phyloP scores from a whole-genome alignment of 139 green algal genomes.

The Coccomyxa sp. region DNA sequence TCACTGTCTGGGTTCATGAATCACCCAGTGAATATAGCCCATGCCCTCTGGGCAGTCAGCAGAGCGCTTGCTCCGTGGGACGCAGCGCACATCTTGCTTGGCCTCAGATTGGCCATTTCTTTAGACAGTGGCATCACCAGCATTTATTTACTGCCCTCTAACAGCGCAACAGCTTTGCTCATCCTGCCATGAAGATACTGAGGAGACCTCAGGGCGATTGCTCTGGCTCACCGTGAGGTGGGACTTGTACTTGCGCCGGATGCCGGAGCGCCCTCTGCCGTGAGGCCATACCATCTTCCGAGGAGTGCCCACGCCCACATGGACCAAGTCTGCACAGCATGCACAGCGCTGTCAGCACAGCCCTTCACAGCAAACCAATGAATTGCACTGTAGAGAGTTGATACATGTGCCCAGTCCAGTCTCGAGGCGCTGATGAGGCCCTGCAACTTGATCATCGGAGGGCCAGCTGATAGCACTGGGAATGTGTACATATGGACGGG shows the following conservation, averaged over 20 bases:
- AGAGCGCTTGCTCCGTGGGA: slow-evolving; percentile 7
- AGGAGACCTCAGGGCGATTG: background rate
- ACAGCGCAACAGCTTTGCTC: background rate
- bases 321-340: slow-evolving; percentile 14
- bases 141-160: background rate
- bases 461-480: background rate
- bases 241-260: slow-evolving; percentile 25
- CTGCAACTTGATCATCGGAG: no score
- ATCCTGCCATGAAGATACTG: slow-evolving; percentile 1
- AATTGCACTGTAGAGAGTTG: background rate
- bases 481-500: background rate
- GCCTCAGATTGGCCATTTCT: no score
- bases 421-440: no score
- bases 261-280: slow-evolving; percentile 31
- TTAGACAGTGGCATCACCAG: no score
- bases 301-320: slow-evolving; percentile 41
- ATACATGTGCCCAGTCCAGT: no score
- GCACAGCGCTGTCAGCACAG: background rate
- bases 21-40: background rate
- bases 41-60: background rate
- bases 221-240: slow-evolving; percentile 41
- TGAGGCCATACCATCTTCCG: slow-evolving; percentile 35
- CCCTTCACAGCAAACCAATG: background rate
- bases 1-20: no score
- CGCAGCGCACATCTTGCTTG: no score